Percentiles rank a stretch among this genome's conserved stretches.
Conservation (phyloP, 768 basidiomycete genomes). For the Suillus brevipes region DNA sequence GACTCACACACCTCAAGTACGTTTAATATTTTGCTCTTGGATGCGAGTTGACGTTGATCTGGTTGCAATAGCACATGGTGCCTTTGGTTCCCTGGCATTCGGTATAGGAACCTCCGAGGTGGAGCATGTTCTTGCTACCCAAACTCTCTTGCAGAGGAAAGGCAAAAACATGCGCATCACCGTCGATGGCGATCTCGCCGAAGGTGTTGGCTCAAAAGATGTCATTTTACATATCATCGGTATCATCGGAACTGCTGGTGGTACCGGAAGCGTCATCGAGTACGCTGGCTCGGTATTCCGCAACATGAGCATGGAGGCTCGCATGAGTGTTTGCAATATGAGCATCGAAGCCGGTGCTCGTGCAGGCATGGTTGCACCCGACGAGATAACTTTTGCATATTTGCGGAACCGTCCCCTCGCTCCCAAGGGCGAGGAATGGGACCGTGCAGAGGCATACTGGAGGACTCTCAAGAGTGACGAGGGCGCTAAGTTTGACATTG, state of each 20-base stretch:
- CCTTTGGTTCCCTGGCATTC: conserved; percentile 90
- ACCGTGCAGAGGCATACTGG: conserved; percentile 85
- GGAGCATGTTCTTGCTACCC: conserved; percentile 91
- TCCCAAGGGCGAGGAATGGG: conserved; percentile 85
- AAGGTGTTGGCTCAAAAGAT: conserved; percentile 88
- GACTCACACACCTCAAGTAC: conserved; percentile 92
- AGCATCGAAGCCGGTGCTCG: conserved; percentile 93
- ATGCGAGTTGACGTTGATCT: not conserved
- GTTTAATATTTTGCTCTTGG: conserved; percentile 25
- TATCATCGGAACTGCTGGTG: conserved; percentile 89
- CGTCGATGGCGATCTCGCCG: conserved; percentile 77
- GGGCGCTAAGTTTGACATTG: conserved; percentile 81
- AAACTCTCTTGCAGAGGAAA: conserved; percentile 84
- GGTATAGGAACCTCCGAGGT: conserved; percentile 95
- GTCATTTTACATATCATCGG: conserved; percentile 91
- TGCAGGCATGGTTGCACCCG: conserved; percentile 91
- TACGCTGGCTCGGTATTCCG: conserved; percentile 89
- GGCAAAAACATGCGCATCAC: conserved; percentile 91
- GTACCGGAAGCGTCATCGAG: conserved; percentile 89
- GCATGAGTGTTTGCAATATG: conserved; percentile 94
- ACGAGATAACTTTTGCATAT: conserved; percentile 84
- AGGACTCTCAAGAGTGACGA: conserved; percentile 74
- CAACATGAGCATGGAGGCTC: conserved; percentile 84
- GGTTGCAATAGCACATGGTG: conserved; percentile 71
- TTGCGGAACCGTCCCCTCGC: conserved; percentile 78